Evolutionary conservation across 2,329 filamentous ascomycete species (phyloP), one percentile per base, ranked within the genome.

Genomic region (Aspergillus sp.): DNA sequence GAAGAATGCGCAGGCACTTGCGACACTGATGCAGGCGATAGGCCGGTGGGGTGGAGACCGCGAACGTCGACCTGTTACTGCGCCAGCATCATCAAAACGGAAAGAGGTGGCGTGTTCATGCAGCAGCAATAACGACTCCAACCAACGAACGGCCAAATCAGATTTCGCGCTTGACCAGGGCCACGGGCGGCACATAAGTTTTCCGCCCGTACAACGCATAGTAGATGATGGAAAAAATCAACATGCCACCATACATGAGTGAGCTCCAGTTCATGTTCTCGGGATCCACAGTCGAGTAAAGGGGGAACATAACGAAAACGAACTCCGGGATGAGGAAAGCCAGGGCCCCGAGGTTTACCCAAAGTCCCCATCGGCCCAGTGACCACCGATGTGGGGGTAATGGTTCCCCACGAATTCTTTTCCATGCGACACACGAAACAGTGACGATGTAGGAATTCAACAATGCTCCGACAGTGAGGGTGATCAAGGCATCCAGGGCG

Each of bases 401-500:
- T 0, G 68, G 58, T 51, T 78, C 69, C 0, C 63, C 56, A 1
- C 68, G 68, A 60, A 71, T 66, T 2, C 77, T 69, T 59, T 75
- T 77, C 25, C 70, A 54, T 7, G 73, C 66, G 3, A 79, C 66
- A 63, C 76, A 78, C 13, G 65, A 67, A 19, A 71, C 71, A 0
- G 70, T 64, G 76, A 84, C 74, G 56, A 84, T 77, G 66, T 85
- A 85, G 17, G 81, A 82, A 19, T 78, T 78, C 52, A 84, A 80
- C 15, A 85, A 76, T 1, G 81, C 79, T 36, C 77, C 80, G 54
- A 83, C 76, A 25, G 79, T 79, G 11, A 86, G 75, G 1, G 81
- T 84, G n/a, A 82, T 77, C 62, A 85, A 79, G 58, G 80, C 82
- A 65, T 84, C 82, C 70, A 85, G 83, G 4, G 82, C 83, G 6